phyloP scores from a whole-genome alignment of 345 rosid genomes.

The Rhizophora apiculata region DNA sequence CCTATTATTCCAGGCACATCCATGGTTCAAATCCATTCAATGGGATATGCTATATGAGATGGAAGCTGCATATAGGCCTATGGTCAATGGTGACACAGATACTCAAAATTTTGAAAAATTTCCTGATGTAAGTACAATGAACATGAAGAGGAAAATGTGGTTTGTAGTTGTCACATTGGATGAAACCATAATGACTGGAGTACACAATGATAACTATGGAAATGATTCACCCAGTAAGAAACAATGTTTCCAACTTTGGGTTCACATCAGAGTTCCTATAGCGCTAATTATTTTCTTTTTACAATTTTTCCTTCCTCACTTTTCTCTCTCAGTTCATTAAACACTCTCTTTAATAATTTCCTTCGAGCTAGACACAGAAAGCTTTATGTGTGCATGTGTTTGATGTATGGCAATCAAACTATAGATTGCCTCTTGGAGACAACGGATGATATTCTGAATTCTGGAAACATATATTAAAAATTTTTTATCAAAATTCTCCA shows the following conservation, averaged over 20 bases:
- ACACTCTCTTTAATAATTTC: too few species aligned
- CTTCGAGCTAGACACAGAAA: too few species aligned
- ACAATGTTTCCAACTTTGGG: too few species aligned
- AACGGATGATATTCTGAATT: neutral
- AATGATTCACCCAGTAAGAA: neutral
- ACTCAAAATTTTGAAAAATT: conserved; percentile 98
- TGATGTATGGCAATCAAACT: too few species aligned
- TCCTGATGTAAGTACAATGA: conserved; percentile 70
- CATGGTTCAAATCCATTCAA: conserved; percentile 68
- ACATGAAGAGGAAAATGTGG: neutral
- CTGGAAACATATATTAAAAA: neutral
- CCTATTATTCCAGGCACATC: conserved; percentile 56
- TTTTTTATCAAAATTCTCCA: neutral
- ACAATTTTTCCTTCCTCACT: too few species aligned
- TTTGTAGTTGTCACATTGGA: neutral
- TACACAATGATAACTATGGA: neutral
- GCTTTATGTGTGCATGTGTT: too few species aligned
- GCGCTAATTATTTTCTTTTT: too few species aligned
- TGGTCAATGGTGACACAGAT: conserved; percentile 82
- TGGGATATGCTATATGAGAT: conserved; percentile 89
- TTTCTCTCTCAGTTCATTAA: too few species aligned
- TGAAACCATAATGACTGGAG: neutral
- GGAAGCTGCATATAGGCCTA: conserved; percentile 83
- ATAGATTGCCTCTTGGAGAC: neutral
- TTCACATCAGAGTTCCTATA: too few species aligned